Conservation (phyloP, 169 alveolate genomes). For the Eimeria falciformis region DNA sequence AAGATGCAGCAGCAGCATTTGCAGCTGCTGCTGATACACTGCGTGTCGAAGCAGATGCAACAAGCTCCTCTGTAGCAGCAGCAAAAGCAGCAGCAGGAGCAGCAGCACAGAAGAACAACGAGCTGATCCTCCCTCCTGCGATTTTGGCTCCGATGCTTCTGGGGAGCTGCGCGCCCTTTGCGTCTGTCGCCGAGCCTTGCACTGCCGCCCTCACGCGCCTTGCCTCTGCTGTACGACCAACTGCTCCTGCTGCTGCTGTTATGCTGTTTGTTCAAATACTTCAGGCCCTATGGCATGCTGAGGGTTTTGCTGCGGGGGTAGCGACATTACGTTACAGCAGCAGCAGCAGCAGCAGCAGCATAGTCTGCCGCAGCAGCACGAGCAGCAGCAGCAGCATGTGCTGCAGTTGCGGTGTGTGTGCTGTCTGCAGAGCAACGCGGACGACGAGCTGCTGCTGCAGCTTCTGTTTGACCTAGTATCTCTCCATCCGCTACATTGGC, state of each 20-base stretch:
- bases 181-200: conserved; percentile 63
- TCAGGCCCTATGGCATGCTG: too few species aligned
- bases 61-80: not conserved
- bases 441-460: conserved; percentile 58
- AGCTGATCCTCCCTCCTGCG: conserved; percentile 37
- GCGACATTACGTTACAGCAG: not conserved
- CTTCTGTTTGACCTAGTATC: conserved; percentile 55
- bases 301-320: conserved; percentile 8
- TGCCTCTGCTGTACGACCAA: conserved; percentile 36
- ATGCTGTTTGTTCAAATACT: too few species aligned
- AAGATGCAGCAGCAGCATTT: conserved; percentile 10
- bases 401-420: not conserved
- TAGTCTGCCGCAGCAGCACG: not conserved
- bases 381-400: not conserved
- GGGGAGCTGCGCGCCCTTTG: conserved; percentile 62
- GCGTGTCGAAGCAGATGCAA: not conserved
- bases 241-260: conserved; percentile 17
- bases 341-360: conserved; percentile 24
- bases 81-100: not conserved
- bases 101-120: not conserved
- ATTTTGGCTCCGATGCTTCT: conserved; percentile 34
- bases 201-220: conserved; percentile 55
- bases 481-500: conserved; percentile 57
- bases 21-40: conserved; percentile 44
- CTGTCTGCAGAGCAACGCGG: conserved; percentile 57